Evolutionary conservation across 768 basidiomycete species (phyloP), one percentile per base, ranked within the genome.

Genomic region (Rhodotorula taiwanensis): DNA sequence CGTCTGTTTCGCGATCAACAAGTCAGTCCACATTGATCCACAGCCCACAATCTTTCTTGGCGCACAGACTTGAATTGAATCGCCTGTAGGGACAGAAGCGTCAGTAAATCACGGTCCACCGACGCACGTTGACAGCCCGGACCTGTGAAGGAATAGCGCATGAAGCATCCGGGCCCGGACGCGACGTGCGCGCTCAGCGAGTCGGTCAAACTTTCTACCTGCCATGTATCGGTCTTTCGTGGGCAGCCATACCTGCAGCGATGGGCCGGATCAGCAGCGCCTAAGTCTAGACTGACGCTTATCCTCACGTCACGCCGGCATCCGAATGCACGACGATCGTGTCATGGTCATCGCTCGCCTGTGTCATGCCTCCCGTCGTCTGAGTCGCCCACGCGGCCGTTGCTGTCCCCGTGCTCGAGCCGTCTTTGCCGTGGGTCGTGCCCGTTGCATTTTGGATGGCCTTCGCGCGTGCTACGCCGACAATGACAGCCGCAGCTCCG

Each of bases 61-160:
- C 62, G 34, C 30, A 51, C 63, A 65, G 28, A 60, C 13, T 25
- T 60, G 58, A 1, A 65, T 20, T 25, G 33, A 45, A 39, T 65
- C 64, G 15, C 63, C 63, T 64, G 52, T 11, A 3, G 2, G 8
- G 2, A n/a, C 0, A 30, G 6, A 23, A 10, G 2, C 14, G 31
- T 36, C 44, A 54, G 34, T 34, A 15, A 11, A 2, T 11, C 1
- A 25, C 27, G n/a, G 25, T 5, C 7, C 20, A 5, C 5, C 3
- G 6, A n/a, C 14, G 5, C 4, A 7, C 4, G 48, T 7, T 10
- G 27, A 25, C 23, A 53, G 25, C 23, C 16, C 51, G 14, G 9
- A 51, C 62, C 62, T 14, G 25, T 56, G 54, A 65, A 65, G 0
- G 49, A 30, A 39, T 52, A 60, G 7, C 21, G 15, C 23, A 58